Evolutionary conservation across 176 grass and related monocot species (phyloP).

Genomic region (Luzula sylvatica): DNA sequence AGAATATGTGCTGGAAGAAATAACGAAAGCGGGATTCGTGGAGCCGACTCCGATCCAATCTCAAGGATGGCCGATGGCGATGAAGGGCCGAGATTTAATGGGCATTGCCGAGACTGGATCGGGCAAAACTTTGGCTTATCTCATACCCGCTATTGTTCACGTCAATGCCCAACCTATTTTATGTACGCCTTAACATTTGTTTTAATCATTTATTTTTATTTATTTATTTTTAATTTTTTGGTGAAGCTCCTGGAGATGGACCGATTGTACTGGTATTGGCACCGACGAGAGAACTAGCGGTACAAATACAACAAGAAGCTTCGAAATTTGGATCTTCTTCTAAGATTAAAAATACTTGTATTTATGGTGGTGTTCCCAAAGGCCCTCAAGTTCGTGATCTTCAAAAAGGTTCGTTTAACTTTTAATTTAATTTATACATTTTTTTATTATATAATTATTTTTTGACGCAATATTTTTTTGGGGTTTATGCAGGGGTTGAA

Average conservation of each 20-base stretch:
- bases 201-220: too few species aligned
- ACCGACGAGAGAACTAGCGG: conserved; percentile 86
- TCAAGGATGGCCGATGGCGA: conserved; percentile 96
- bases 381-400: conserved; percentile 98
- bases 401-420: conserved; percentile 55
- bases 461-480: not conserved
- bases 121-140: conserved; percentile 88
- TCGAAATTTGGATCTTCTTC: conserved; percentile 94
- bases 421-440: not conserved
- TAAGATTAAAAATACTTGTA: conserved; percentile 95
- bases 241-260: conserved; percentile 75
- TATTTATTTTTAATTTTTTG: too few species aligned
- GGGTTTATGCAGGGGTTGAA: conserved; percentile 61
- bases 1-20: conserved; percentile 92
- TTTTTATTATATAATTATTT: not conserved
- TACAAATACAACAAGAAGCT: conserved; percentile 89
- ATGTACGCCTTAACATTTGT: conserved; percentile 35
- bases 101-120: conserved; percentile 98
- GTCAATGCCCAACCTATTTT: conserved; percentile 96
- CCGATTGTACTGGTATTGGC: conserved; percentile 83
- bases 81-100: conserved; percentile 87
- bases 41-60: conserved; percentile 94
- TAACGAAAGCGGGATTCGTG: conserved; percentile 72
- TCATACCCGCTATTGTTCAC: conserved; percentile 90
- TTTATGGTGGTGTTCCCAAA: conserved; percentile 98